Evolutionary conservation across 805 yeast species (phyloP).

Genomic region (Metschnikowia amazonensis): DNA sequence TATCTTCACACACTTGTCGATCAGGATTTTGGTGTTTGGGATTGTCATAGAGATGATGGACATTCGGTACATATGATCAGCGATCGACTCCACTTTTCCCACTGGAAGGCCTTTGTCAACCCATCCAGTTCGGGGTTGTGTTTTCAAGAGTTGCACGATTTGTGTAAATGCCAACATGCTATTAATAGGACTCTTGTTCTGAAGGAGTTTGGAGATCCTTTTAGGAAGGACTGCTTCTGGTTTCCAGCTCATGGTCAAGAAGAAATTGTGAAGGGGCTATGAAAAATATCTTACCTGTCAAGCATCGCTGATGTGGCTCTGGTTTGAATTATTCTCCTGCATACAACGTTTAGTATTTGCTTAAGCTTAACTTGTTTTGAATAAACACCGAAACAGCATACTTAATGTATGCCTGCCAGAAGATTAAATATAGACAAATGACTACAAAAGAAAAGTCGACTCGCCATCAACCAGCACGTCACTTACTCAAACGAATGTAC

Average conservation of each 20-base stretch:
- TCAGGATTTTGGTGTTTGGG: slow-evolving; percentile 50
- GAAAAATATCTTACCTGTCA: background rate
- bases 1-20: slow-evolving; percentile 72
- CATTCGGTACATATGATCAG: slow-evolving; percentile 98
- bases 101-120: slow-evolving; percentile 56
- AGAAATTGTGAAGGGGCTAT: background rate
- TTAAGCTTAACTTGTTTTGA: too few species aligned
- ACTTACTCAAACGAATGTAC: too few species aligned
- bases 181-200: slow-evolving; percentile 32
- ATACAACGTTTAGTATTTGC: too few species aligned
- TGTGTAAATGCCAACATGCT: slow-evolving; percentile 59
- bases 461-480: too few species aligned
- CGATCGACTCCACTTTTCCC: slow-evolving; percentile 61
- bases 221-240: slow-evolving; percentile 53
- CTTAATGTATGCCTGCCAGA: too few species aligned
- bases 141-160: slow-evolving; percentile 66
- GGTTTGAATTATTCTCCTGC: too few species aligned
- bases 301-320: background rate
- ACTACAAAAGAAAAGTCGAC: too few species aligned
- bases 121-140: slow-evolving; percentile 94
- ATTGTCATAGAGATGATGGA: slow-evolving; percentile 73
- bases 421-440: too few species aligned
- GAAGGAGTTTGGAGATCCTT: slow-evolving; percentile 37
- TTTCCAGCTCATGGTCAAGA: slow-evolving; percentile 39
- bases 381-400: too few species aligned